phyloP scores from a whole-genome alignment of 306 rosid genomes.

The Trifolium subterraneum region DNA sequence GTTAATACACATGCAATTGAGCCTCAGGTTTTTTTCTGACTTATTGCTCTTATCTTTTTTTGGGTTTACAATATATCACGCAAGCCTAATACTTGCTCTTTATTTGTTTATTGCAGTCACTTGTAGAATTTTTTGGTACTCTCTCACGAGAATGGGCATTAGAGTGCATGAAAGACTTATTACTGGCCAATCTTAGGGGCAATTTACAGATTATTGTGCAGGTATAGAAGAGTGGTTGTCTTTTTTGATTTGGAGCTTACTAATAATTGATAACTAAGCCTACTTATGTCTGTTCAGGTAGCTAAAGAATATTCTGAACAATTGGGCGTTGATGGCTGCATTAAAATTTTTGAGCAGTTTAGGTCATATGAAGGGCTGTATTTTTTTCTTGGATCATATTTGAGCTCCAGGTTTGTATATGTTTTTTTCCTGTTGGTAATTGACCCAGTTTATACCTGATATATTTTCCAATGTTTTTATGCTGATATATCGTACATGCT shows the following conservation, averaged over 20 bases:
- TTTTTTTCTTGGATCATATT: conserved; percentile 95
- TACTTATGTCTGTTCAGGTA: conserved; percentile 62
- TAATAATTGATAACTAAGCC: conserved; percentile 36
- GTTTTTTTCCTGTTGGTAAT: conserved; percentile 18
- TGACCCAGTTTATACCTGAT: conserved; percentile 5
- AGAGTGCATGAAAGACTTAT: conserved; percentile 99
- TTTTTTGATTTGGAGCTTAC: conserved; percentile 21
- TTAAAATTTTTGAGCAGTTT: conserved; percentile 96
- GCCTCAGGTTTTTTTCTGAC: conserved; percentile 83
- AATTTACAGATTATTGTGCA: conserved; percentile 98
- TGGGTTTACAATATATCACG: not conserved
- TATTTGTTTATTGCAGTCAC: conserved; percentile 64
- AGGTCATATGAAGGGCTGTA: conserved; percentile 95
- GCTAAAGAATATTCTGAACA: conserved; percentile 99
- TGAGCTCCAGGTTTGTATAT: conserved; percentile 83
- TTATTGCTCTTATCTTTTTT: conserved; percentile 36
- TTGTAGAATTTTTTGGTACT: conserved; percentile 96
- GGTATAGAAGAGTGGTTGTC: conserved; percentile 52
- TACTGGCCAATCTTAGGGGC: conserved; percentile 93
- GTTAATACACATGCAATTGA: conserved; percentile 99
- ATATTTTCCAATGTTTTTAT: conserved; percentile 23
- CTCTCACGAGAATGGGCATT: conserved; percentile 94
- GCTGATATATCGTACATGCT: conserved; percentile 35
- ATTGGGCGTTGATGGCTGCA: conserved; percentile 91
- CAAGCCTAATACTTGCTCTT: conserved; percentile 40